These are phyloP conservation scores for Kodamaea fungicola DNA, from an alignment of 1,139 yeast species.

Conservation along the genomic window DNA sequence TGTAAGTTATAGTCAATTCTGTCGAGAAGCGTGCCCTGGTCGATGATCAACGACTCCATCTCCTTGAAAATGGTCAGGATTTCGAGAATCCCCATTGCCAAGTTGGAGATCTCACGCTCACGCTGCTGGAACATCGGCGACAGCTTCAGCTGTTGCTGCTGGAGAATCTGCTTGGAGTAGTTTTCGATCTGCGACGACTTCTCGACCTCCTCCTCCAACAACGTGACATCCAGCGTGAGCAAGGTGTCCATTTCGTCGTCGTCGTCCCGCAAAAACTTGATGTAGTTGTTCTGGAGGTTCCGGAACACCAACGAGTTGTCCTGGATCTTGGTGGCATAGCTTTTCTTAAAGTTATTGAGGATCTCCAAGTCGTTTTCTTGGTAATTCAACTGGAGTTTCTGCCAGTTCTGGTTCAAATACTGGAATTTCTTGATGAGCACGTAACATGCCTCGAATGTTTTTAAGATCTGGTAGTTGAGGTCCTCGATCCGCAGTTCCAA, in stretches of 20 bases:
- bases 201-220: constrained; percentile 43
- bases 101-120: constrained; percentile 81
- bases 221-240: constrained; percentile 15
- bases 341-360: constrained; percentile 76
- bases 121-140: constrained; percentile 56
- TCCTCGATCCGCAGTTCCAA: constrained; percentile 72
- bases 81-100: constrained; percentile 93
- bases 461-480: constrained; percentile 69
- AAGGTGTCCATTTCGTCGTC: constrained; percentile 46
- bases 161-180: constrained; percentile 39
- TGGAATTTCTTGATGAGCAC: constrained; percentile 69
- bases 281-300: constrained; percentile 82
- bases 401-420: constrained; percentile 39
- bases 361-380: constrained; percentile 56
- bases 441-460: constrained; percentile 73
- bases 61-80: constrained; percentile 91
- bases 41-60: constrained; percentile 86
- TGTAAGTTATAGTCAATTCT: constrained; percentile 89
- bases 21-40: constrained; percentile 92
- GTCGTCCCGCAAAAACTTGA: constrained; percentile 70
- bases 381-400: constrained; percentile 31
- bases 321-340: constrained; percentile 82
- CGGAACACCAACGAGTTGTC: constrained; percentile 73
- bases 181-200: constrained; percentile 18
- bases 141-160: constrained; percentile 38